Base-by-base conservation (phyloP, 108 stramenopile genomes). In the Cylindrotheca fusiformis region DNA sequence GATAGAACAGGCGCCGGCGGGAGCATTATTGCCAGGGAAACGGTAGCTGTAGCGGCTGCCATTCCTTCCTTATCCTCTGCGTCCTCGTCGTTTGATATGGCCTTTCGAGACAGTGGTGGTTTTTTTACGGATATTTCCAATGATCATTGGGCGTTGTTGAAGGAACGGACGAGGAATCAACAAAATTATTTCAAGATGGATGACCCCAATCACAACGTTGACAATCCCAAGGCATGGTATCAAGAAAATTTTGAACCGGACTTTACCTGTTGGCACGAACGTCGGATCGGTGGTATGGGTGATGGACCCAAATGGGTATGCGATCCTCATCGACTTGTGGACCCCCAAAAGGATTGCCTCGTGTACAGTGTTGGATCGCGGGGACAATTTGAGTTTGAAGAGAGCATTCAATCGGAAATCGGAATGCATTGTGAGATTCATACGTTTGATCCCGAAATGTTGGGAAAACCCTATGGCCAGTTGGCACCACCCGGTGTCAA, bases 231-330 rank as follows among this genome's bases (percentile, higher is more conserved):
- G 20, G 20, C 5, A 18, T 45, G 20, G 18, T 59, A 36, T 32
- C 20, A 32, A 23, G 21, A 45, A 5, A 82, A 84, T 58, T 81
- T 63, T 53, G 86, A 87, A 46, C 86, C 86, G 12, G 69, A 72
- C 36, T 80, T 84, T 57, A 59, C 67, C 5, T 87, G 86, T 58
- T 65, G 49, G 30, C 74, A 77, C 48, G 78, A 79, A 57, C 70
- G 32, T 30, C 67, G 80, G 20, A 52, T 87, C 29, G 80, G 81
- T 6, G 52, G 53, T 10, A 29, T 61, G 4, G 81, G 81, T 1
- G 81, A 85, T 55, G 85, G 85, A 0, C 72, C 66, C 28, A 87
- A 84, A 32, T 84, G 86, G 86, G 53, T 77, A 19, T 84, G 83
- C 55, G 77, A 82, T 66, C 80, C 85, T 22, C 78, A 82, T 57